Conservation (phyloP, 306 rosid species). For the Styphnolobium japonicum region DNA sequence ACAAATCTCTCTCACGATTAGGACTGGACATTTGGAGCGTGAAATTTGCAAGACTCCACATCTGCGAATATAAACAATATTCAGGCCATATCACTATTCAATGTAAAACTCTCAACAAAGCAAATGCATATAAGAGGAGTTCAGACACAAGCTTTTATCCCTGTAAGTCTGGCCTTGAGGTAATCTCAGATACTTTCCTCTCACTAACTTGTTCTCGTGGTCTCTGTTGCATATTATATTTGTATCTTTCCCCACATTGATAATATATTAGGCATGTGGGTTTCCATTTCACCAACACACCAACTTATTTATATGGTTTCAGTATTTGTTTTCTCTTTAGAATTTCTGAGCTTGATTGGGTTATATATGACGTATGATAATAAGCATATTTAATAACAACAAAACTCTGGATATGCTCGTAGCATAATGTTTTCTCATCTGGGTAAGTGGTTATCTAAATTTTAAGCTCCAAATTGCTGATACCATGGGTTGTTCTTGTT, state of each 20-base stretch:
- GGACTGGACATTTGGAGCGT: too few species aligned
- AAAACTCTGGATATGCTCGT: conserved; percentile 18
- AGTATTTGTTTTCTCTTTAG: conserved; percentile 19
- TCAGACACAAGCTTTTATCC: conserved; percentile 7
- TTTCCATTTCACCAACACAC: conserved; percentile 23
- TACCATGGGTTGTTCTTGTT: conserved; percentile 16
- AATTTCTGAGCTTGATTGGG: conserved; percentile 22
- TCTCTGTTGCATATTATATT: not conserved
- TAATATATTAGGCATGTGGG: conserved; percentile 38
- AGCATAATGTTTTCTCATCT: conserved; percentile 10
- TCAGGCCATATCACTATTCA: too few species aligned
- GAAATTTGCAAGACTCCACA: too few species aligned
- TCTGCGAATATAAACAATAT: too few species aligned
- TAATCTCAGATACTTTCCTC: conserved; percentile 33
- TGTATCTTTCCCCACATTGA: not conserved
- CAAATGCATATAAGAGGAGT: not conserved
- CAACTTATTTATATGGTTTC: conserved; percentile 28
- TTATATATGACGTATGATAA: conserved; percentile 2
- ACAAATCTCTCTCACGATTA: too few species aligned
- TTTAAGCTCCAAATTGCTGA: conserved; percentile 12
- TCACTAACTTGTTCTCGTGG: not conserved
- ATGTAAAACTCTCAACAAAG: too few species aligned
- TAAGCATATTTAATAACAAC: not conserved
- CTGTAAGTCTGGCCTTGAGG: conserved; percentile 35
- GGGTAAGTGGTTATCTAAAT: conserved; percentile 35